A percentile compares a stretch with the other conserved stretches of the same genome.
Evolutionary conservation across 1,284 basidiomycete species (phyloP).

Genomic region (Moesziomyces parantarcticus): DNA sequence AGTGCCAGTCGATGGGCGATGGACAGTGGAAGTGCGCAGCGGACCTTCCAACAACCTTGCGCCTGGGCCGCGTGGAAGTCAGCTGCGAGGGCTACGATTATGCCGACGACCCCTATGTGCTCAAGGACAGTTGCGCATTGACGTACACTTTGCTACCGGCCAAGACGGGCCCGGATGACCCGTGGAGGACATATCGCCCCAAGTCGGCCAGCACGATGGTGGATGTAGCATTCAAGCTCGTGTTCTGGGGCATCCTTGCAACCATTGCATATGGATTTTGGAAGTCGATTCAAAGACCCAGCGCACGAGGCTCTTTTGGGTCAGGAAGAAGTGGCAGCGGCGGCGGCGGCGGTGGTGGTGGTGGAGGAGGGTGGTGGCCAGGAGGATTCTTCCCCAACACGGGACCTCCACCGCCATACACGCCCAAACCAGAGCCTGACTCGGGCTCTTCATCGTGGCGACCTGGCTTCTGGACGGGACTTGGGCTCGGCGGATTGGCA

Average conservation of each 20-base stretch:
- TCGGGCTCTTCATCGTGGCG: slow-evolving; percentile 20
- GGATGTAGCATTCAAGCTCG: slow-evolving; percentile 72
- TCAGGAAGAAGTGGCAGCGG: slow-evolving; percentile 70
- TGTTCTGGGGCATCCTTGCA: slow-evolving; percentile 71
- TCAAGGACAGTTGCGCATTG: slow-evolving; percentile 72
- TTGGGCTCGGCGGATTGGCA: slow-evolving; percentile 43
- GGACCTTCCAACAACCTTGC: slow-evolving; percentile 81
- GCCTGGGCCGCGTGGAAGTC: slow-evolving; percentile 84
- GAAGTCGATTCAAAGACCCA: slow-evolving; percentile 21
- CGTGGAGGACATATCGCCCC: slow-evolving; percentile 6
- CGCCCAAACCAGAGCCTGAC: slow-evolving; percentile 69
- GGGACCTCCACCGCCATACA: slow-evolving; percentile 82
- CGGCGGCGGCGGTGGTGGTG: slow-evolving; percentile 67
- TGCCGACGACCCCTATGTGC: slow-evolving; percentile 81
- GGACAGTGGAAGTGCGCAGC: slow-evolving; percentile 77
- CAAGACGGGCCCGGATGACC: slow-evolving; percentile 14
- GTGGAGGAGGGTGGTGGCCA: slow-evolving; percentile 48
- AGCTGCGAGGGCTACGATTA: slow-evolving; percentile 87
- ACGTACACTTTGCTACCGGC: slow-evolving; percentile 43
- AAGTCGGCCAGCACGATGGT: slow-evolving; percentile 52
- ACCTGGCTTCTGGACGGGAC: slow-evolving; percentile 60
- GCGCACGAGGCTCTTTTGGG: slow-evolving; percentile 58
- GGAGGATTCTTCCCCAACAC: slow-evolving; percentile 11
- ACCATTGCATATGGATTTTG: slow-evolving; percentile 36
- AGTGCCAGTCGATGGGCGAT: slow-evolving; percentile 83